Base-by-base conservation (phyloP, 2,329 filamentous ascomycete species). In the Talaromyces rugulosus region DNA sequence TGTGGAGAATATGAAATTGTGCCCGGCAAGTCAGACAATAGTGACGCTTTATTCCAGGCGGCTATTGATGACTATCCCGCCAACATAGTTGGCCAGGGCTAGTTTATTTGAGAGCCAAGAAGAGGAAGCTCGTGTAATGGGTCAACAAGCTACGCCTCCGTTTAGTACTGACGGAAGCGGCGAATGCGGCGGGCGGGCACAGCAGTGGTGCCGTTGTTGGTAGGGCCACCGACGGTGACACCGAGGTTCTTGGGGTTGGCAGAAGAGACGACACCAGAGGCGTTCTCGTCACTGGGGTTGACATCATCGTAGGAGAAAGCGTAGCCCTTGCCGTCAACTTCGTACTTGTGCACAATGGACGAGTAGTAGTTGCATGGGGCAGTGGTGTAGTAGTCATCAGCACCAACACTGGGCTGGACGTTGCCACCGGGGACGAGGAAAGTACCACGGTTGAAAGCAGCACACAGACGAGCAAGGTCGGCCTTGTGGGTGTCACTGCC, bases 281-380 rank as follows among this genome's bases (percentile, higher is more conserved):
- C 84, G 65, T 80, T 76, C 27, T 59, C 56, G 27, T 81, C 84
- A 64, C 80, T 77, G 0, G 85, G 82, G 61, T 85, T 83, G 18
- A 90, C 87, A 70, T 90, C 87, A 68, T 90, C 87, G 66, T 89
- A 90, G 0, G 87, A 81, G 69, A 89, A 90, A 0, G 85, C 83
- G 69, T 89, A 90, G 0, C 87, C 87, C 53, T 79, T 76, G 1
- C 82, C 81, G 69, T 89, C 85, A 5, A 81, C 69, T 74, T 88
- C 85, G 55, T 83, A 79, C 44, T 80, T 72, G 71, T 89, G 87
- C 2, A 89, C 80, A 52, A 89, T 77, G 34, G 62, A 56, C 52
- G 59, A 63, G 73, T 89, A 82, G 68, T 61, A 59, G 53, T 75
- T 80, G 12, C 80, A 82, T 0, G 80, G 77, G 53, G 74, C 66